A percentile compares a stretch with the other conserved stretches of the same genome.
Conservation (phyloP, 2,329 filamentous ascomycete species). For the Torrubiella hemipterigena region DNA sequence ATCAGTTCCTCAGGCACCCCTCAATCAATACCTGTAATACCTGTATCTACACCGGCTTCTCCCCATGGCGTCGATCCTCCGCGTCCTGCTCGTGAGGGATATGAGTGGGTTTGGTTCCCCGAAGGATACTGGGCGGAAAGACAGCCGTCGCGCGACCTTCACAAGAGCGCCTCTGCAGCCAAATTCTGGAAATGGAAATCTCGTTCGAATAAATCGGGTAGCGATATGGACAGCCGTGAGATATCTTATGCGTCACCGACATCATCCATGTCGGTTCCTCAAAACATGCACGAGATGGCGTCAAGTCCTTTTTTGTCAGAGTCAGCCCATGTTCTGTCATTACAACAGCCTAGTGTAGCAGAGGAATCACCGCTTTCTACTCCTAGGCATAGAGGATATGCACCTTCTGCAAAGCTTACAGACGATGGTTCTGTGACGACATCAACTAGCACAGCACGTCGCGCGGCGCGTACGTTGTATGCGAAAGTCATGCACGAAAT, state of each 20-base stretch:
- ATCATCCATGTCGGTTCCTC: constrained; percentile 10
- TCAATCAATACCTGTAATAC: too few relatives aligned
- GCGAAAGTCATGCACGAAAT: too few relatives aligned
- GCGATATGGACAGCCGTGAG: constrained; percentile 17
- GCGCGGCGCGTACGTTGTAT: too few relatives aligned
- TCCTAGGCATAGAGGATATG: too few relatives aligned
- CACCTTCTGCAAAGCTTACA: too few relatives aligned
- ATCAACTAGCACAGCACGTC: too few relatives aligned
- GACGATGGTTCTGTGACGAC: too few relatives aligned
- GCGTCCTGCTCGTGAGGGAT: constrained; percentile 38
- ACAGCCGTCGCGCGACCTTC: constrained; percentile 15
- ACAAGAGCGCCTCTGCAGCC: constrained; percentile 19
- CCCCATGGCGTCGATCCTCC: constrained; percentile 35
- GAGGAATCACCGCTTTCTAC: not conserved
- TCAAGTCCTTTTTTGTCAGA: constrained; percentile 34
- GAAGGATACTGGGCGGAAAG: constrained; percentile 52
- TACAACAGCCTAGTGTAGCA: constrained; percentile 27
- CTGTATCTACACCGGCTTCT: too few relatives aligned
- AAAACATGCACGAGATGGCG: constrained; percentile 9
- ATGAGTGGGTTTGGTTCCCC: constrained; percentile 53
- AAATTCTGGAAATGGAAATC: constrained; percentile 29
- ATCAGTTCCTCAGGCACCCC: too few relatives aligned
- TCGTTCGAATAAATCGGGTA: constrained; percentile 22
- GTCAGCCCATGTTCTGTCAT: constrained; percentile 32
- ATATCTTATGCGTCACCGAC: constrained; percentile 13